These are phyloP conservation scores for Urochloa ruziziensis DNA, from an alignment of 176 grass and related monocot genomes.

Conservation along the genomic window DNA sequence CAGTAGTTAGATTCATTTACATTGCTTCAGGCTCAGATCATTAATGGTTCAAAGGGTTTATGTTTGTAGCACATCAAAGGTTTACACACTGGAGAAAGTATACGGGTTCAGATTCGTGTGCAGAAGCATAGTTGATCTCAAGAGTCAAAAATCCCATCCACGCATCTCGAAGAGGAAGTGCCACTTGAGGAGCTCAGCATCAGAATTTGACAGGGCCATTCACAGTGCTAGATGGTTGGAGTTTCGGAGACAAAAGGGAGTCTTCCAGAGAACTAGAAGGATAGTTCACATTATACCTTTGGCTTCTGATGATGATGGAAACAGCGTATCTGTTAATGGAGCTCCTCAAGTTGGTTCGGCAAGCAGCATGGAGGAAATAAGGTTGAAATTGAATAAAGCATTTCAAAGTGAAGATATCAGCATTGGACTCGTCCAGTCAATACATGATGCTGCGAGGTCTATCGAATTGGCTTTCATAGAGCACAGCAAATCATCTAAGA, in stretches of 20 bases:
- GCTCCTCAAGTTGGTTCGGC: conserved; percentile 50
- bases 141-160: conserved; percentile 39
- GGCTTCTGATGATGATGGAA: conserved; percentile 70
- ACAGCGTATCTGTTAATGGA: conserved; percentile 66
- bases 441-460: conserved; percentile 94
- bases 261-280: conserved; percentile 47
- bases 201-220: conserved; percentile 29
- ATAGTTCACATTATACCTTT: conserved; percentile 23
- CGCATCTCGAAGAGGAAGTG: conserved; percentile 51
- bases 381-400: conserved; percentile 68
- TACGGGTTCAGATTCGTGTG: conserved; percentile 53
- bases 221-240: conserved; percentile 56
- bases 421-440: conserved; percentile 70
- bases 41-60: background rate
- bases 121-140: conserved; percentile 41
- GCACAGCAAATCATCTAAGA: conserved; percentile 45
- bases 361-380: conserved; percentile 67
- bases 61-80: conserved; percentile 66
- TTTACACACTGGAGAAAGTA: conserved; percentile 49
- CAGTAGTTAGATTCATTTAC: background rate
- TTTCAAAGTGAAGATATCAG: conserved; percentile 74
- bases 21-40: background rate
- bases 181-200: conserved; percentile 28
- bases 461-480: conserved; percentile 85
- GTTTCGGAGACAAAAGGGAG: conserved; percentile 38